Percentiles rank a stretch among this genome's conserved stretches.
Evolutionary conservation across 768 basidiomycete species (phyloP).

Genomic region (Sarcodon sp.): DNA sequence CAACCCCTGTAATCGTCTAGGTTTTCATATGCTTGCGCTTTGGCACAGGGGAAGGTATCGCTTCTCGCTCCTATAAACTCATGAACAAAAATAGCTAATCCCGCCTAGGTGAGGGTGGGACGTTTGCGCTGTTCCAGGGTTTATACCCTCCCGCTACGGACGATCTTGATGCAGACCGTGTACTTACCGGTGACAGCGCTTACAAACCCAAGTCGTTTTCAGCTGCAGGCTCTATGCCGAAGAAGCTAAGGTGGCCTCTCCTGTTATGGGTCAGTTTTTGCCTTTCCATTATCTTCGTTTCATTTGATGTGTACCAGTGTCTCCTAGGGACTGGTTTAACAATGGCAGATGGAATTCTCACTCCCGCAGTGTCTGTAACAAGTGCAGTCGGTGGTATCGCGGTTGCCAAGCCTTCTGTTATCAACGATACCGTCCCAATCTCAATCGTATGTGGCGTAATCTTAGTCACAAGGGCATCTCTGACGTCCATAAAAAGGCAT

Average conservation of each 20-base stretch:
- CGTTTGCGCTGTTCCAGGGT: constrained; percentile 53
- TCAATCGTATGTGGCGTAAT: constrained; percentile 32
- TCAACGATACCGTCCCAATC: constrained; percentile 35
- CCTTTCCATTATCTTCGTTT: not conserved
- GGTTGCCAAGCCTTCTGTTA: constrained; percentile 39
- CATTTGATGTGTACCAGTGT: constrained; percentile 19
- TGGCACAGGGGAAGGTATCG: constrained; percentile 32
- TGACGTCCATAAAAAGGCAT: constrained; percentile 19
- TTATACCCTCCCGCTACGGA: constrained; percentile 36
- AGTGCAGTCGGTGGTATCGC: constrained; percentile 60
- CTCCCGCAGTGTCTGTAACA: constrained; percentile 57
- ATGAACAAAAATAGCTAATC: too few relatives aligned
- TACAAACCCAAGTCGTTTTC: constrained; percentile 4
- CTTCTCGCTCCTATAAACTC: too few relatives aligned
- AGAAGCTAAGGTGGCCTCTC: constrained; percentile 30
- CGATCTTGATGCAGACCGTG: constrained; percentile 36
- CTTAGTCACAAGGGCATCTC: too few relatives aligned
- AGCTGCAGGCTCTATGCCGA: not conserved
- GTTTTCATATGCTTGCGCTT: constrained; percentile 34
- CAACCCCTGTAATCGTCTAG: constrained; percentile 13
- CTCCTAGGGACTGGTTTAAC: constrained; percentile 56
- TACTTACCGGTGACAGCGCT: constrained; percentile 35
- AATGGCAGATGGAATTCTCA: constrained; percentile 56
- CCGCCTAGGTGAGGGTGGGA: constrained; percentile 42
- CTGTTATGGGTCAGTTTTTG: constrained; percentile 37